Conservation (phyloP, 257 asterid genomes). For the Solanum chilense region DNA sequence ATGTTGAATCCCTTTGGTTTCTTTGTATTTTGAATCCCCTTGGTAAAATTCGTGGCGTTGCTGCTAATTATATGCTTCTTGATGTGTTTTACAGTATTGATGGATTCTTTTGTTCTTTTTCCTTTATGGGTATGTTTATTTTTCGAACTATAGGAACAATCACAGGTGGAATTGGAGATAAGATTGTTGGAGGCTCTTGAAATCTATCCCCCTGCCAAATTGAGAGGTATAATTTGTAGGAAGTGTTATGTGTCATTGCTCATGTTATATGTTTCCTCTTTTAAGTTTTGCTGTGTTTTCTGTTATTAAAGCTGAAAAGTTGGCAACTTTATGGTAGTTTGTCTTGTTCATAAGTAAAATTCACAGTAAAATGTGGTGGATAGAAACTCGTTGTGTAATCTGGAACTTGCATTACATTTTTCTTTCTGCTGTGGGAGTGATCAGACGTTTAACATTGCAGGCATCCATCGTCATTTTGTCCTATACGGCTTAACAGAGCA, state of each 20-base stretch:
- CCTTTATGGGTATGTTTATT: not conserved
- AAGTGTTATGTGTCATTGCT: not conserved
- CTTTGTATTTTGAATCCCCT: not conserved
- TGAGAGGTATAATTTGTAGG: conserved; percentile 33
- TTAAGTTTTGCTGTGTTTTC: not conserved
- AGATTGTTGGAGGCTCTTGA: conserved; percentile 79
- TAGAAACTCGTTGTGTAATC: not conserved
- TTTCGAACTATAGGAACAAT: conserved; percentile 43
- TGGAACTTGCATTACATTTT: not conserved
- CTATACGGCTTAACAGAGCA: conserved; percentile 32
- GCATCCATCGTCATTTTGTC: conserved; percentile 62
- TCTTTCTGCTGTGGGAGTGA: not conserved
- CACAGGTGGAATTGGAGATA: conserved; percentile 90
- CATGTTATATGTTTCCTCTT: not conserved
- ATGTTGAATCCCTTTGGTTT: not conserved
- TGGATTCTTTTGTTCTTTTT: not conserved
- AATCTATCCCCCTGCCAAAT: conserved; percentile 84
- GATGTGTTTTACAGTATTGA: not conserved
- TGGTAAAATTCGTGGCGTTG: not conserved
- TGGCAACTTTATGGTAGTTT: not conserved
- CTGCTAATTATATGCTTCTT: not conserved
- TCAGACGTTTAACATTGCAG: conserved; percentile 23
- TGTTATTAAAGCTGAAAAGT: not conserved
- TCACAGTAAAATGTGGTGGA: not conserved
- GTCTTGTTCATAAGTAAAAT: not conserved